phyloP scores from a whole-genome alignment of 2,329 filamentous ascomycete species.

The Sordariomycetes sp. region DNA sequence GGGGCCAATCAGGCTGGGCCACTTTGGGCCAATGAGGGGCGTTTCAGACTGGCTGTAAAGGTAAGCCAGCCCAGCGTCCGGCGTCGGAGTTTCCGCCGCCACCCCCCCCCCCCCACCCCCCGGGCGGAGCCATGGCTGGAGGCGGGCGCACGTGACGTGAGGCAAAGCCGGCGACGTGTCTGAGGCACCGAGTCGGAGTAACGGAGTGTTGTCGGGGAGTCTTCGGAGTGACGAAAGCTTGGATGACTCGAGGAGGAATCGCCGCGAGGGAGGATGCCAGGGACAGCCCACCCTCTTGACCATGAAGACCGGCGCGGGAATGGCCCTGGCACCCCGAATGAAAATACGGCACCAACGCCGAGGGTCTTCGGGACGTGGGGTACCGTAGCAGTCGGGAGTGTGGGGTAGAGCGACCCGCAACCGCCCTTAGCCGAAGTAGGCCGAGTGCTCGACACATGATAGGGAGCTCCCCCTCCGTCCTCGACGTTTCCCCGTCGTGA shows the following conservation, averaged over 20 bases:
- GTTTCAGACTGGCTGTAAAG: not conserved
- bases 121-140: not conserved
- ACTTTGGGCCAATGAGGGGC: not conserved
- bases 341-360: too few species aligned
- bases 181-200: too few species aligned
- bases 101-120: too few species aligned
- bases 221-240: too few species aligned
- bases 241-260: too few species aligned
- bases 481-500: not conserved
- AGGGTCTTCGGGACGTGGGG: not conserved
- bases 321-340: too few species aligned
- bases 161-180: not conserved
- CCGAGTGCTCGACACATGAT: constrained; percentile 2
- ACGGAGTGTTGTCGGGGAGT: too few species aligned
- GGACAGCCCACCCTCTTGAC: too few species aligned
- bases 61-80: not conserved
- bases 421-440: constrained; percentile 4
- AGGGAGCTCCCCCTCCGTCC: not conserved
- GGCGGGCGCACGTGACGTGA: not conserved
- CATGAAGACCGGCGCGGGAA: too few species aligned
- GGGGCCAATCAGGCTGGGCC: not conserved
- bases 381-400: not conserved
- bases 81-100: not conserved
- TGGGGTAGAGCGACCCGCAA: not conserved
- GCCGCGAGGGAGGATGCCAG: too few species aligned